These are phyloP conservation scores for Gossypium arboreum DNA, from an alignment of 345 rosid species.

Conservation along the genomic window DNA sequence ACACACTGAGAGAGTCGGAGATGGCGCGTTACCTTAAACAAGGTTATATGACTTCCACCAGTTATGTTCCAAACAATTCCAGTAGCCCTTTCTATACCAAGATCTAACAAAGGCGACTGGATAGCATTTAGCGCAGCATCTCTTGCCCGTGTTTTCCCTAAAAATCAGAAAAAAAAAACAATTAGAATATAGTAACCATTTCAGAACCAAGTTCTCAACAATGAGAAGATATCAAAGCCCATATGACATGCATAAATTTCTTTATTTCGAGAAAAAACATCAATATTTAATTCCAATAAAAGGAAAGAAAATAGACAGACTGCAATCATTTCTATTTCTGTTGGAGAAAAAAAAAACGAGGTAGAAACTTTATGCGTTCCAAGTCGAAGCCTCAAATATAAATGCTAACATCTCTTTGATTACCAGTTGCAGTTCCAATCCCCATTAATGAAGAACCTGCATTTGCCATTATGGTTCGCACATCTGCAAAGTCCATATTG, in stretches of 20 bases:
- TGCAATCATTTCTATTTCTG: neutral
- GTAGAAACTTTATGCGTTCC: neutral
- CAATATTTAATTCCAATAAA: neutral
- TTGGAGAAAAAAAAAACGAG: no score
- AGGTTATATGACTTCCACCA: constrained; percentile 87
- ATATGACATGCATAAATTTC: neutral
- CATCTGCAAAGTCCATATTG: constrained; percentile 98
- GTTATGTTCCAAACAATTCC: constrained; percentile 99
- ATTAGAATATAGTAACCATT: neutral
- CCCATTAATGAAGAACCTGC: constrained; percentile 99
- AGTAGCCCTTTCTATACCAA: constrained; percentile 98
- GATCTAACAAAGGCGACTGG: constrained; percentile 88
- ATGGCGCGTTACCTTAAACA: constrained; percentile 62
- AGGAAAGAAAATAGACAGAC: neutral
- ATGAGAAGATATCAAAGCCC: neutral
- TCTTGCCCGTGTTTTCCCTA: constrained; percentile 95
- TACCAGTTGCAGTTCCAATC: constrained; percentile 96
- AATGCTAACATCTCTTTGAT: neutral
- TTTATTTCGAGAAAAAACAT: neutral
- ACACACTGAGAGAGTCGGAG: neutral
- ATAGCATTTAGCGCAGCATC: constrained; percentile 98
- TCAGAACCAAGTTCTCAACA: neutral
- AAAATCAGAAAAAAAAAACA: neutral
- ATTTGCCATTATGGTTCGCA: constrained; percentile 93
- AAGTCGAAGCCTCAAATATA: neutral